Evolutionary conservation across 495 filamentous ascomycete genomes (phyloP).

Genomic region (Penicillium taxi): DNA sequence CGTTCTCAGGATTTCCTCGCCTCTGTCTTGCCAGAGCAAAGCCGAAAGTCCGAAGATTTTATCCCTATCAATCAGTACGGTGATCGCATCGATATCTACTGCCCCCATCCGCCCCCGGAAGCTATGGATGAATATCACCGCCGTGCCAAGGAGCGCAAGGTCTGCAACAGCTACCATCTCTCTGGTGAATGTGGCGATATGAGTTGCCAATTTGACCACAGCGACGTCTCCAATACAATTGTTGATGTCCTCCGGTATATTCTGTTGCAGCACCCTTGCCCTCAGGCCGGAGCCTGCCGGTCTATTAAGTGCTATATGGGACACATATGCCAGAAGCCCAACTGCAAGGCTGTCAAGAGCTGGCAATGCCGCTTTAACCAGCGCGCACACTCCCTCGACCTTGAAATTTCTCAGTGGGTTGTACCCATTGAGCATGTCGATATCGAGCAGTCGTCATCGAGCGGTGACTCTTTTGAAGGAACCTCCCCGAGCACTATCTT

Average conservation of each 20-base stretch:
- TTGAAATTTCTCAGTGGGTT: constrained; percentile 24
- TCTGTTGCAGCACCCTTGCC: constrained; percentile 32
- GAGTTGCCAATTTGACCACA: constrained; percentile 34
- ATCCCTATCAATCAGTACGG: constrained; percentile 40
- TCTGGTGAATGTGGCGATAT: constrained; percentile 29
- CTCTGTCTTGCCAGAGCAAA: constrained; percentile 17
- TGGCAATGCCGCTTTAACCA: constrained; percentile 32
- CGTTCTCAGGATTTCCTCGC: constrained; percentile 23
- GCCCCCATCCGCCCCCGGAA: constrained; percentile 18
- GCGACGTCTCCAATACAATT: constrained; percentile 24
- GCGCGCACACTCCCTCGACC: constrained; percentile 23
- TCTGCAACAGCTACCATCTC: constrained; percentile 41
- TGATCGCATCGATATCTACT: constrained; percentile 36
- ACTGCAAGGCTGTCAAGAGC: constrained; percentile 29
- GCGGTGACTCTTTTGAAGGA: constrained; percentile 15
- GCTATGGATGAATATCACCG: constrained; percentile 26
- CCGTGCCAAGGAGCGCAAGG: constrained; percentile 26
- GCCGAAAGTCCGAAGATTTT: constrained; percentile 19
- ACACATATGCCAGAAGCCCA: constrained; percentile 38
- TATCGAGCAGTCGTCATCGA: constrained; percentile 13
- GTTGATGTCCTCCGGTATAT: constrained; percentile 32
- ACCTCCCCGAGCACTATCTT: constrained; percentile 7
- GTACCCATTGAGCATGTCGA: constrained; percentile 18
- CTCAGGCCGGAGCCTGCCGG: constrained; percentile 26
- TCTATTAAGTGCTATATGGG: constrained; percentile 37